Base-by-base conservation (phyloP, 208 protist genomes). In the Acanthamoeba castellanii region DNA sequence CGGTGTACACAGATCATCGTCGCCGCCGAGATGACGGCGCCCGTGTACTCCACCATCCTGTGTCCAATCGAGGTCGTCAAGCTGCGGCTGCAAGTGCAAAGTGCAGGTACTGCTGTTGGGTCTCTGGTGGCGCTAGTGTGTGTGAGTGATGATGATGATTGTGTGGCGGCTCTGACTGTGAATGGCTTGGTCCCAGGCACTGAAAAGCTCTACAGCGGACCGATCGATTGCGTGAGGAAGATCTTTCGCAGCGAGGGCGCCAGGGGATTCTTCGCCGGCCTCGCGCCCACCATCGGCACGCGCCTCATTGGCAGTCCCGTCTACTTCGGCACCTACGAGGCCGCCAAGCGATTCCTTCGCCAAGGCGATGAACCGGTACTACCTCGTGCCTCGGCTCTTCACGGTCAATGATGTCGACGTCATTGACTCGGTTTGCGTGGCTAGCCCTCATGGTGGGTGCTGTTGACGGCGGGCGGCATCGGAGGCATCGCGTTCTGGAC, bases 181-280 rank as follows among this genome's bases (percentile, higher is more conserved):
- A 42, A 42, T 42, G 61, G 22, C 61, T 68, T 2, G 61, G 22
- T 20, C 22, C 8, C 61, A 72, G 85, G 85, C 11, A 85, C 76
- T 14, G 57, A 91, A 30, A 64, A 72, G 13, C 85, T 91, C 9
- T 96, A 96, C 82, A 96, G 27, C 68, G 95, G 95, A 14, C 93
- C 93, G 30, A 94, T 96, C 32, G 95, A 96, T 94, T 96, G 95
- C 34, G 82, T 95, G 27, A 88, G 87, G 82, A 96, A 96, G 47
- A 47, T 91, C n/a, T n/a, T 92, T 8, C 89, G 42, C 37, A 3
- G 42, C 3, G 47, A 94, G 25, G 95, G 95, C 47, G 50, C 94
- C 34, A 2, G 47, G 25, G 95, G 95, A 30, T 72, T 96, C 6
- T 96, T 95, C 61, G 59, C 70, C 22, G 95, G 90, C 47, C 81